A percentile compares a stretch with the other conserved stretches of the same genome.
Evolutionary conservation across 768 basidiomycete genomes (phyloP).

Genomic region (Boletus eberwhitei): DNA sequence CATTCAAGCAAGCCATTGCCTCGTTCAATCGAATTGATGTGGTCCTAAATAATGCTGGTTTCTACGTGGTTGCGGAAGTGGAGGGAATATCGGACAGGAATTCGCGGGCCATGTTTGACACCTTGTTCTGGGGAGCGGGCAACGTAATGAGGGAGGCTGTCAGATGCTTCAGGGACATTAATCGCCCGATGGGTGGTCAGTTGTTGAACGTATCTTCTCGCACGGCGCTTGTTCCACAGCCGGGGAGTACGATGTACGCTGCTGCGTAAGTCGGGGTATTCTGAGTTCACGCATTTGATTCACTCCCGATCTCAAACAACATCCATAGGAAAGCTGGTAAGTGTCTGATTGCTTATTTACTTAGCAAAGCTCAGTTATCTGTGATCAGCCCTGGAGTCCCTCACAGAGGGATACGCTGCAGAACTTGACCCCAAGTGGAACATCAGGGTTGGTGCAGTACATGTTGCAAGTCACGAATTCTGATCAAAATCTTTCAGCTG

Average conservation of each 20-base stretch:
- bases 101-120: slow-evolving; percentile 54
- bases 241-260: slow-evolving; percentile 22
- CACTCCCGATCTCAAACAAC: not conserved
- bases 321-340: slow-evolving; percentile 19
- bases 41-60: slow-evolving; percentile 45
- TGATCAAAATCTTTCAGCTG: slow-evolving; percentile 11
- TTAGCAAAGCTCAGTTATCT: not conserved
- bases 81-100: slow-evolving; percentile 80
- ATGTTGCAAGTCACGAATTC: not conserved
- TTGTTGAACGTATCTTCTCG: slow-evolving; percentile 35
- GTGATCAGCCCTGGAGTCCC: slow-evolving; percentile 30
- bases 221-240: slow-evolving; percentile 21
- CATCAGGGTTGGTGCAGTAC: slow-evolving; percentile 28
- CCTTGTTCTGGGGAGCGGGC: slow-evolving; percentile 33
- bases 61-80: slow-evolving; percentile 51
- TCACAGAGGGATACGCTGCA: slow-evolving; percentile 28
- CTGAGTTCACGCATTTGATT: not conserved
- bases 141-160: slow-evolving; percentile 34
- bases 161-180: slow-evolving; percentile 35
- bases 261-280: slow-evolving; percentile 23
- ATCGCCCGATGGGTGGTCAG: slow-evolving; percentile 33
- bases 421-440: slow-evolving; percentile 37
- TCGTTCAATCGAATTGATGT: slow-evolving; percentile 42
- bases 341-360: not conserved
- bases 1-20: slow-evolving; percentile 34